phyloP scores from a whole-genome alignment of 345 rosid genomes.

The Eutrema yunnanense region DNA sequence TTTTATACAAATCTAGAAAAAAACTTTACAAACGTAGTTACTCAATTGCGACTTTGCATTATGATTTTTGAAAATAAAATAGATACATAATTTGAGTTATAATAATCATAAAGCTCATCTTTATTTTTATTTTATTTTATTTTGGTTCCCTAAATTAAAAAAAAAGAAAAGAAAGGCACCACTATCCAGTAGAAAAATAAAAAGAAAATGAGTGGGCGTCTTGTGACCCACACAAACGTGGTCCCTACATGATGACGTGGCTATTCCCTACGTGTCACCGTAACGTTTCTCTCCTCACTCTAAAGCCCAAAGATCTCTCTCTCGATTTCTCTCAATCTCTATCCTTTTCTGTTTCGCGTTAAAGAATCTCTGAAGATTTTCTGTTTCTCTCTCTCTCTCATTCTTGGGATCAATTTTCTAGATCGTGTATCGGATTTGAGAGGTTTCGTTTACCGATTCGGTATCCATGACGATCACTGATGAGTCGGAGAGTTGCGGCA shows the following conservation, averaged over 20 bases:
- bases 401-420: not conserved
- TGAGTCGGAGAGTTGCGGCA: conserved; percentile 86
- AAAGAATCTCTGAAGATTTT: not conserved
- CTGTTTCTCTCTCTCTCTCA: not conserved
- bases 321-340: not conserved
- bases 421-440: not conserved
- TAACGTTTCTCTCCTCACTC: conserved; percentile 19
- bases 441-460: not conserved
- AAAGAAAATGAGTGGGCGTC: not conserved
- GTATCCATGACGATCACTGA: conserved; percentile 68
- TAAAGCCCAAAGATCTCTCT: not conserved
- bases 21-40: not conserved
- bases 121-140: too few relatives aligned
- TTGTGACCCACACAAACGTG: conserved; percentile 12
- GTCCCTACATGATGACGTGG: conserved; percentile 29
- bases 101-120: not conserved
- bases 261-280: conserved; percentile 18
- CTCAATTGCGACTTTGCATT: not conserved
- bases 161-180: not conserved
- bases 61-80: not conserved
- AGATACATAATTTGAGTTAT: not conserved
- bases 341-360: not conserved
- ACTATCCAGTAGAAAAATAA: not conserved
- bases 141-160: not conserved
- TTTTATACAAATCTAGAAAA: not conserved